These are phyloP conservation scores for Trichoderma gamsii DNA, from an alignment of 495 filamentous ascomycete species.

Conservation along the genomic window DNA sequence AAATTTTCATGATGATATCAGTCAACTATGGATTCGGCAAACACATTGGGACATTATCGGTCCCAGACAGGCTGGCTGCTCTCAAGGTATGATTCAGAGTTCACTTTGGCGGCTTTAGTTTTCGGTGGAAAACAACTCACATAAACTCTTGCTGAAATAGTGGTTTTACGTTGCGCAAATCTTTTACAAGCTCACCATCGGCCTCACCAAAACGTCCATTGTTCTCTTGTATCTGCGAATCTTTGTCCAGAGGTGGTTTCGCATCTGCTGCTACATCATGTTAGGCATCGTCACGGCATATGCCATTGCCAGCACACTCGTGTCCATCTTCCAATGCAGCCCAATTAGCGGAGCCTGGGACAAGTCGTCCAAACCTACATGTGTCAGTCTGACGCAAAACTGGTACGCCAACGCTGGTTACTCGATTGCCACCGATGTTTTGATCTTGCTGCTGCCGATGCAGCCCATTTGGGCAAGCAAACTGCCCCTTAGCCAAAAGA, in stretches of 20 bases:
- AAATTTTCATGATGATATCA: slow-evolving; percentile 29
- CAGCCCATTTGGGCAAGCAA: slow-evolving; percentile 29
- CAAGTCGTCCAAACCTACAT: not conserved
- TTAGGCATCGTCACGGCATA: slow-evolving; percentile 9
- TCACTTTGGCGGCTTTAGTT: not conserved
- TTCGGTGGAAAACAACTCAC: not conserved
- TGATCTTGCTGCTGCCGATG: slow-evolving; percentile 32
- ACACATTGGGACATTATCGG: slow-evolving; percentile 26
- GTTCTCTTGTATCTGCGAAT: slow-evolving; percentile 16
- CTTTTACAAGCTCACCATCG: slow-evolving; percentile 15
- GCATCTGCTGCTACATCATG: not conserved
- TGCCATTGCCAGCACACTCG: not conserved
- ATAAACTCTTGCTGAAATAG: not conserved
- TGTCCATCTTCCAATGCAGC: slow-evolving; percentile 9
- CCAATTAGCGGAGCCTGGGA: slow-evolving; percentile 10
- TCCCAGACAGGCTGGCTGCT: slow-evolving; percentile 24
- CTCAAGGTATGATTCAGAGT: slow-evolving; percentile 26
- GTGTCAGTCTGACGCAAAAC: slow-evolving; percentile 3
- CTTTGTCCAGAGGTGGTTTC: slow-evolving; percentile 15
- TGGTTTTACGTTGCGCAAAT: slow-evolving; percentile 15
- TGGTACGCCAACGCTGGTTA: slow-evolving; percentile 29
- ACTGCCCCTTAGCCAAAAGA: slow-evolving; percentile 29
- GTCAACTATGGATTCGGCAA: slow-evolving; percentile 33
- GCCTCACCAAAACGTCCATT: slow-evolving; percentile 11
- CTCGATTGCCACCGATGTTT: slow-evolving; percentile 43